Evolutionary conservation across 495 filamentous ascomycete genomes (phyloP).

Genomic region (Daldinia decipiens): DNA sequence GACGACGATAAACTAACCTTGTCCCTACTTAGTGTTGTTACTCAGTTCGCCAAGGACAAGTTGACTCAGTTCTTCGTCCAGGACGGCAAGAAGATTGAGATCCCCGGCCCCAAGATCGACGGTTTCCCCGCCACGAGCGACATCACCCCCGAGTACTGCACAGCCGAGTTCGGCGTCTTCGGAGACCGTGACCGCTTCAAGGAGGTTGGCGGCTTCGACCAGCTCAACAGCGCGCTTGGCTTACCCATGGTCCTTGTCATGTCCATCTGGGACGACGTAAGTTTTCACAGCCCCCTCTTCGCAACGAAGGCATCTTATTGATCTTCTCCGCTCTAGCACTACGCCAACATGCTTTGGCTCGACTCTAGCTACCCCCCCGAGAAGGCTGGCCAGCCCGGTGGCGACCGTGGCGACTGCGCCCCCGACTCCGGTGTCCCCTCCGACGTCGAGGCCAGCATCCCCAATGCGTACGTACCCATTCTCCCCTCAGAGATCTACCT

Average conservation of each 20-base stretch:
- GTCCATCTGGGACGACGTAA: constrained; percentile 78
- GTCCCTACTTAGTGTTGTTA: constrained; percentile 71
- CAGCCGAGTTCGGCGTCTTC: constrained; percentile 67
- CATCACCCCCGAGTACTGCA: constrained; percentile 72
- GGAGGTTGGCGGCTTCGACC: constrained; percentile 66
- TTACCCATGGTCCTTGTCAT: constrained; percentile 79
- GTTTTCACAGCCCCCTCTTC: constrained; percentile 17
- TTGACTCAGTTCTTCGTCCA: constrained; percentile 80
- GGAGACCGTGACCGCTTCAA: constrained; percentile 69
- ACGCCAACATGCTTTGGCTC: constrained; percentile 85
- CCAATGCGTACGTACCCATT: constrained; percentile 62
- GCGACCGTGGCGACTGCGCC: constrained; percentile 74
- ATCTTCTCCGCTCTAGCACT: constrained; percentile 54
- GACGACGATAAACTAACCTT: constrained; percentile 8
- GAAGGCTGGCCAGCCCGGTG: constrained; percentile 66
- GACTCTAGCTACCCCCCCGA: constrained; percentile 77
- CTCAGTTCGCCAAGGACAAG: constrained; percentile 72
- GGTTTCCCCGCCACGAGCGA: constrained; percentile 62
- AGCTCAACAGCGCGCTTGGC: constrained; percentile 66
- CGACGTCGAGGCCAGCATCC: constrained; percentile 65
- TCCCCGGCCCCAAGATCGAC: constrained; percentile 61
- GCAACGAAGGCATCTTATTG: not conserved
- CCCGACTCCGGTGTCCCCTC: constrained; percentile 68
- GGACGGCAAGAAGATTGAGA: constrained; percentile 69
- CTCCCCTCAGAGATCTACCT: too few species aligned